Percentiles rank a stretch among this genome's conserved stretches.
Conservation (phyloP, 768 basidiomycete species). For the Phlebiopsis gigantea region DNA sequence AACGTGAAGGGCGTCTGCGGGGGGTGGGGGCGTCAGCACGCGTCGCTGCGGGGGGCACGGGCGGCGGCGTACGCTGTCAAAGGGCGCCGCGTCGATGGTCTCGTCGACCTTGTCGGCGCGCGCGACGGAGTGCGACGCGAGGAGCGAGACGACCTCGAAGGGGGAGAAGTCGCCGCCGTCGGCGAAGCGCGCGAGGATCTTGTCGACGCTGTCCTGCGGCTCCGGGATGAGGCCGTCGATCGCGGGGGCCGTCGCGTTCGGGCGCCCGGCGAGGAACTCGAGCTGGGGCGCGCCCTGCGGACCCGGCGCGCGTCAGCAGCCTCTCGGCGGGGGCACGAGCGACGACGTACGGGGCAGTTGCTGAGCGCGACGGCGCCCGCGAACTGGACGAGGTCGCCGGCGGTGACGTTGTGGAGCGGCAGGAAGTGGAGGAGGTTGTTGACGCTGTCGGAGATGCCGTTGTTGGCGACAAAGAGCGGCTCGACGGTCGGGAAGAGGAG, state of each 20-base stretch:
- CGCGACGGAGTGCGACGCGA: slow-evolving; percentile 24
- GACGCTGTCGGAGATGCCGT: slow-evolving; percentile 33
- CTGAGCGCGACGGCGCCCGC: slow-evolving; percentile 18
- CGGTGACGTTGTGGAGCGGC: slow-evolving; percentile 11
- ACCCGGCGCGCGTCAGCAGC: background rate
- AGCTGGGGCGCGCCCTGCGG: slow-evolving; percentile 12
- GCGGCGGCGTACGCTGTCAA: slow-evolving; percentile 16
- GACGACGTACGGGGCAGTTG: slow-evolving; percentile 17
- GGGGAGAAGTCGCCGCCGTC: slow-evolving; percentile 22
- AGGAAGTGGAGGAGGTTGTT: slow-evolving; percentile 17
- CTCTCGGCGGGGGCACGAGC: slow-evolving; percentile 7
- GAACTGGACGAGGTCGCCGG: slow-evolving; percentile 20
- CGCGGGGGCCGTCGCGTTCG: slow-evolving; percentile 1
- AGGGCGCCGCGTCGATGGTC: slow-evolving; percentile 21
- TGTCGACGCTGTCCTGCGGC: slow-evolving; percentile 16
- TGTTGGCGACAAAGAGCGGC: slow-evolving; percentile 38
- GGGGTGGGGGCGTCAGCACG: background rate
- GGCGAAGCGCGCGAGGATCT: slow-evolving; percentile 20
- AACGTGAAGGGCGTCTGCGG: slow-evolving; percentile 13
- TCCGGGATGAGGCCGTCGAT: slow-evolving; percentile 12
- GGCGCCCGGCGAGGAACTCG: slow-evolving; percentile 13
- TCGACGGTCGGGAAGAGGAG: slow-evolving; percentile 40
- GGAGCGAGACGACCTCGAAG: slow-evolving; percentile 20
- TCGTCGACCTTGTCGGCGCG: slow-evolving; percentile 22
- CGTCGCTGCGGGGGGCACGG: background rate